A percentile compares a stretch with the other conserved stretches of the same genome.
Conservation (phyloP, 2,329 filamentous ascomycete genomes). For the Stylonectria norvegica region DNA sequence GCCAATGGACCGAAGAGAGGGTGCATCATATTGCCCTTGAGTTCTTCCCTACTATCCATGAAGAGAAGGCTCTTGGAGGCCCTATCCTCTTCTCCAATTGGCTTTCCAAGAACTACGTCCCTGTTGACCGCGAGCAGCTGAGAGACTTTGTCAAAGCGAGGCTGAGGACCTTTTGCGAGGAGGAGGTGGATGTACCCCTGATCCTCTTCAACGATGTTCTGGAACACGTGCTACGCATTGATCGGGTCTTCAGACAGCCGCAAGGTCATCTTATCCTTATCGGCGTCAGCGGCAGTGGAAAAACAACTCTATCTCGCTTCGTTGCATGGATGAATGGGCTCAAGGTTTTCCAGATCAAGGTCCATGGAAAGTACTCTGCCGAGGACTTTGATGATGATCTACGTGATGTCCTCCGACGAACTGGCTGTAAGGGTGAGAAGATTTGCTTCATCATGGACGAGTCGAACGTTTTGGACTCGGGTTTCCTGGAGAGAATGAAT, state of each 20-base stretch:
- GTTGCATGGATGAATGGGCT: slow-evolving; percentile 99
- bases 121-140: slow-evolving; percentile 90
- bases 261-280: slow-evolving; percentile 98
- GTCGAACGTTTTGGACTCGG: slow-evolving; percentile 95
- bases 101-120: slow-evolving; percentile 97
- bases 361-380: slow-evolving; percentile 95
- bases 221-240: slow-evolving; percentile 96
- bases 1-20: slow-evolving; percentile 89
- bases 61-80: slow-evolving; percentile 80
- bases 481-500: slow-evolving; percentile 99
- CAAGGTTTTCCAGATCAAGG: slow-evolving; percentile 99
- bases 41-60: slow-evolving; percentile 92
- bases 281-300: slow-evolving; percentile 96
- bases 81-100: slow-evolving; percentile 99
- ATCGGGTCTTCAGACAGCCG: slow-evolving; percentile 96
- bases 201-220: slow-evolving; percentile 99
- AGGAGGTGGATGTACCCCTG: slow-evolving; percentile 96
- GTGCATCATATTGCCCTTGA: slow-evolving; percentile 84
- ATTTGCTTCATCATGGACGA: slow-evolving; percentile 99
- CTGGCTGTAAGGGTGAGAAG: slow-evolving; percentile 97
- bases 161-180: slow-evolving; percentile 97
- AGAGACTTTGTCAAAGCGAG: slow-evolving; percentile 97
- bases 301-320: slow-evolving; percentile 95
- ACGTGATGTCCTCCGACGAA: slow-evolving; percentile 85
- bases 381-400: slow-evolving; percentile 99